These are phyloP conservation scores for Rhypophila decipiens DNA, from an alignment of 495 filamentous ascomycete species.

Conservation along the genomic window DNA sequence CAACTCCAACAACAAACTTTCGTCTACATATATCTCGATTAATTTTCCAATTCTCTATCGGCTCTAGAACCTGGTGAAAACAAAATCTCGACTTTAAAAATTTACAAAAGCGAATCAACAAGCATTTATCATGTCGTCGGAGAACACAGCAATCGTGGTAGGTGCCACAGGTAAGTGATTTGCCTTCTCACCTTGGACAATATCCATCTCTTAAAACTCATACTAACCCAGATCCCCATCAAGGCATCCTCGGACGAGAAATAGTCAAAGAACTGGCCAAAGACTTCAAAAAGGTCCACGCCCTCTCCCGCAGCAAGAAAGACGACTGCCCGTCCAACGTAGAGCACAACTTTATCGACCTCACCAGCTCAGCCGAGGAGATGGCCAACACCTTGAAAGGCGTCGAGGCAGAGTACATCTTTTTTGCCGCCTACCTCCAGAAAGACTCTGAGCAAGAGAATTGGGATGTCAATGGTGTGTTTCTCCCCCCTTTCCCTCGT, in stretches of 20 bases:
- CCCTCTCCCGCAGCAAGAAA: conserved; percentile 39
- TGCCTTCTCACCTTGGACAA: not conserved
- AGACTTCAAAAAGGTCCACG: conserved; percentile 32
- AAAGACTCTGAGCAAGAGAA: conserved; percentile 39
- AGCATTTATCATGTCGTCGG: conserved; percentile 18
- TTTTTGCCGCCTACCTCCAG: conserved; percentile 44
- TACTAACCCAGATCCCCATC: not conserved
- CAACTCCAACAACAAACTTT: too few relatives aligned
- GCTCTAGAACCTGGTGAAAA: too few relatives aligned
- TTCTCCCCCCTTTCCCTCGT: not conserved
- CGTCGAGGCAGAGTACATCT: conserved; percentile 40
- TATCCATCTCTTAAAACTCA: not conserved
- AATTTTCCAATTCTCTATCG: too few relatives aligned
- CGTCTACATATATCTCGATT: too few relatives aligned
- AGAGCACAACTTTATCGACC: conserved; percentile 41
- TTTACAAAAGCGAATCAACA: too few relatives aligned
- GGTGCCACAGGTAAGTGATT: conserved; percentile 15
- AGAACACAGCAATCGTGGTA: conserved; percentile 17
- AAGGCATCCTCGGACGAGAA: conserved; percentile 43
- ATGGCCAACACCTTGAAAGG: conserved; percentile 37
- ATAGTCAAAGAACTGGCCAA: conserved; percentile 37
- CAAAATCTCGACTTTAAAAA: too few relatives aligned
- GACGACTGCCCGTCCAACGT: conserved; percentile 32
- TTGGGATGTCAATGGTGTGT: conserved; percentile 34
- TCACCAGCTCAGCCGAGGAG: conserved; percentile 31